Conservation (phyloP, 352 stramenopile species). For the Globisporangium spiculum region DNA sequence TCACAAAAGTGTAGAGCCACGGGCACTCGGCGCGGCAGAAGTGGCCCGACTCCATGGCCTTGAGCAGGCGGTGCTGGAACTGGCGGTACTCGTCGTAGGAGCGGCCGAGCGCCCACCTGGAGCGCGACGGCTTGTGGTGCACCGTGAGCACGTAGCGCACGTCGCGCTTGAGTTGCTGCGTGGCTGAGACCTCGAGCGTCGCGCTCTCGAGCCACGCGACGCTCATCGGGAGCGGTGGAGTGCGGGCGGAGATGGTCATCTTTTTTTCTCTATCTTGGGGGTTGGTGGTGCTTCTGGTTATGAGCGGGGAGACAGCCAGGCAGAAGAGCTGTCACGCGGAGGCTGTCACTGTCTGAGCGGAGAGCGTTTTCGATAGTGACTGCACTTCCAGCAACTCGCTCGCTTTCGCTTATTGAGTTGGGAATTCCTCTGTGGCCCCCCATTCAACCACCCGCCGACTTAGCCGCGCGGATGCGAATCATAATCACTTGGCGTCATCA, state of each 20-base stretch:
- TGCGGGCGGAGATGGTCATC: background rate
- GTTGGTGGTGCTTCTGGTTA: background rate
- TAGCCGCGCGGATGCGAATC: background rate
- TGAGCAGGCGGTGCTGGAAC: conserved; percentile 32
- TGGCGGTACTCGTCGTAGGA: conserved; percentile 22
- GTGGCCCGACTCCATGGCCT: conserved; percentile 30
- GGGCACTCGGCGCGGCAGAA: conserved; percentile 51
- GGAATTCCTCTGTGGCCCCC: background rate
- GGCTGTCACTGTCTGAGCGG: background rate
- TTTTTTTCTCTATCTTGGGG: background rate
- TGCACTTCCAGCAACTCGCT: background rate
- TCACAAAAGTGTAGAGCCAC: conserved; percentile 50
- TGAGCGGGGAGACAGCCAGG: background rate
- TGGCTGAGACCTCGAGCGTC: conserved; percentile 9
- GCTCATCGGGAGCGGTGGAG: background rate
- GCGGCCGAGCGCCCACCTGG: conserved; percentile 8
- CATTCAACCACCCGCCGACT: background rate
- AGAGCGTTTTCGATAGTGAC: conserved; percentile 3
- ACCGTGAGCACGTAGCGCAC: conserved; percentile 15
- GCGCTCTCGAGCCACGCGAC: conserved; percentile 11
- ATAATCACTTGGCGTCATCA: conserved; percentile 6
- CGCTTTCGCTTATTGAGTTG: background rate
- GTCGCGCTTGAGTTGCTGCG: conserved; percentile 9
- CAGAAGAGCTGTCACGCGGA: background rate
- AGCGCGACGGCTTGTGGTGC: conserved; percentile 6